Evolutionary conservation across 257 asterid species (phyloP).

Genomic region (Solanum sejunctum): DNA sequence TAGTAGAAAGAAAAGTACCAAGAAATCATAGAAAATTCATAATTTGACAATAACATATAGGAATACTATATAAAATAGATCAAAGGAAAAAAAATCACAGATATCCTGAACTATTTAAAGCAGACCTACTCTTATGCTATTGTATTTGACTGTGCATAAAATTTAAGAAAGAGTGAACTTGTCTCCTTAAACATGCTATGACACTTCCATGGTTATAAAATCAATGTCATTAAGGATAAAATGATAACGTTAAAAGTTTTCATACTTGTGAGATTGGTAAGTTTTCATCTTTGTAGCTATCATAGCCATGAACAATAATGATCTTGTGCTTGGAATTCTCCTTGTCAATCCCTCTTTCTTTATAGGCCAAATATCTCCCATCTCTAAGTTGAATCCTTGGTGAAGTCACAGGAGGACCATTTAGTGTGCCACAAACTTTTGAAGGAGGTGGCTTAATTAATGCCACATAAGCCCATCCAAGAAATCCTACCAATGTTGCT

Average conservation of each 20-base stretch:
- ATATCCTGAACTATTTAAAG: too few species aligned
- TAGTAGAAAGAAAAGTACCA: not conserved
- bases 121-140: too few species aligned
- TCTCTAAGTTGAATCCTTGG: conserved; percentile 50
- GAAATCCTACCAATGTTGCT: conserved; percentile 22
- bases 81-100: too few species aligned
- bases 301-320: conserved; percentile 53
- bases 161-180: too few species aligned
- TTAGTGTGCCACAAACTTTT: conserved; percentile 49
- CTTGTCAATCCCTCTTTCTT: conserved; percentile 51
- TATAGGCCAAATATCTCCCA: conserved; percentile 71
- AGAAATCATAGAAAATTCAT: too few species aligned
- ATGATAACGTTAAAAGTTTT: not conserved
- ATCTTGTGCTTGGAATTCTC: conserved; percentile 49
- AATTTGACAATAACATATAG: too few species aligned
- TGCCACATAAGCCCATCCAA: conserved; percentile 46
- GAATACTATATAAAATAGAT: too few species aligned
- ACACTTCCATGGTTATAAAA: not conserved
- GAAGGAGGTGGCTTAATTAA: conserved; percentile 48
- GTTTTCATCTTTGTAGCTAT: conserved; percentile 39
- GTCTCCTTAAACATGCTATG: not conserved
- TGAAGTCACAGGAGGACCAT: conserved; percentile 64
- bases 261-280: conserved; percentile 50
- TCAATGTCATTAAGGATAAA: not conserved
- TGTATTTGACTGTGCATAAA: too few species aligned